These are phyloP conservation scores for Sechiopsis laciniata DNA, from an alignment of 306 rosid species.

Conservation along the genomic window DNA sequence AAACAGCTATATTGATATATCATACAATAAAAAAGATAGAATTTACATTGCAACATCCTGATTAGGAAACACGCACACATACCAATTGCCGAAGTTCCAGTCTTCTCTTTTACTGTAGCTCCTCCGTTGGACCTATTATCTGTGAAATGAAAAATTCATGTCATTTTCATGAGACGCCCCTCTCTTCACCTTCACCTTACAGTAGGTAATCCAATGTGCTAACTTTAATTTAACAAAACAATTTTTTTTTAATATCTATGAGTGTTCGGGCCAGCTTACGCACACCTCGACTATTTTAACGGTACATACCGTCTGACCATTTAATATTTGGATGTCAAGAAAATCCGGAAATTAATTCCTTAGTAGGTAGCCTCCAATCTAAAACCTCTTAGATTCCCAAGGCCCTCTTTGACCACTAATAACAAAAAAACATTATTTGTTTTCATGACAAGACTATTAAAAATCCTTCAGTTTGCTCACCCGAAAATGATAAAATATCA, in stretches of 20 bases:
- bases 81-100: conserved; percentile 46
- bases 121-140: conserved; percentile 45
- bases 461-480: conserved; percentile 14
- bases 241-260: too few relatives aligned
- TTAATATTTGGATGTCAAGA: too few relatives aligned
- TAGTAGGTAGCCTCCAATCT: too few relatives aligned
- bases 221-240: neutral
- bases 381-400: too few relatives aligned
- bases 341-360: too few relatives aligned
- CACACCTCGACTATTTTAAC: too few relatives aligned
- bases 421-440: neutral
- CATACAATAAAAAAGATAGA: neutral
- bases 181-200: too few relatives aligned
- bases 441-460: neutral
- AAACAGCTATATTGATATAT: too few relatives aligned
- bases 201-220: neutral
- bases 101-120: conserved; percentile 37
- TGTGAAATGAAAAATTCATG: conserved; percentile 27
- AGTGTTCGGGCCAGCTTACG: too few relatives aligned
- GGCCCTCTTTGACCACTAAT: neutral
- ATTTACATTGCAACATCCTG: neutral
- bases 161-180: neutral
- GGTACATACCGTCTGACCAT: too few relatives aligned
- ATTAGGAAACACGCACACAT: conserved; percentile 20
- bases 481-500: neutral